A percentile compares a stretch with the other conserved stretches of the same genome.
These are phyloP conservation scores for Colletotrichum cordylinicola DNA, from an alignment of 2,329 filamentous ascomycete genomes.

Conservation along the genomic window DNA sequence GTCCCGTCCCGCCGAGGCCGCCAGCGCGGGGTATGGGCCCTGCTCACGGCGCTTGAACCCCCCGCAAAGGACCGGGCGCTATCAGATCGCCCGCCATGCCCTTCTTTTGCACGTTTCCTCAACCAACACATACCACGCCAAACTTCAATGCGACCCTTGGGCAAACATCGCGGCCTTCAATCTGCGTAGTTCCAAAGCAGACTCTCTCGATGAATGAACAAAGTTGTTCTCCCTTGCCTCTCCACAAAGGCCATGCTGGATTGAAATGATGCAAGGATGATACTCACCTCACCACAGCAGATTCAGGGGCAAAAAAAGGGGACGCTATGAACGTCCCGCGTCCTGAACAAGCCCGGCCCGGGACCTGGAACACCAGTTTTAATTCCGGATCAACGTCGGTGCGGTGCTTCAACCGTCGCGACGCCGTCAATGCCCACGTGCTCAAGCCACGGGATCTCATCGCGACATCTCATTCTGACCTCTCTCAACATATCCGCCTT, in stretches of 20 bases:
- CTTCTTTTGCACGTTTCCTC: not conserved
- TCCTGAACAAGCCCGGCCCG: not conserved
- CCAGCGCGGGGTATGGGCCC: not conserved
- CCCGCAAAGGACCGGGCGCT: not conserved
- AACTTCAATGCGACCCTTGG: not conserved
- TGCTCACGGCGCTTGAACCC: not conserved
- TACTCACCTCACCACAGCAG: not conserved
- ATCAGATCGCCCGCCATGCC: not conserved
- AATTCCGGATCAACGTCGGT: constrained; percentile 18
- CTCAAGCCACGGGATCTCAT: not conserved
- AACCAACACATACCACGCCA: not conserved
- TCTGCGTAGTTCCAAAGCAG: not conserved
- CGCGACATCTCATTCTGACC: not conserved
- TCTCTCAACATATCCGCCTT: not conserved
- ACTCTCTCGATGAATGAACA: not conserved
- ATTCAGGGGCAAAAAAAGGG: not conserved
- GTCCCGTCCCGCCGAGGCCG: not conserved
- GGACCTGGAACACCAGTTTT: not conserved
- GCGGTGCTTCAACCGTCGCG: not conserved
- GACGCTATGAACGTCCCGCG: constrained; percentile 10
- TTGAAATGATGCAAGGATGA: not conserved
- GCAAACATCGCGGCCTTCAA: not conserved
- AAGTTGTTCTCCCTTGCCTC: not conserved
- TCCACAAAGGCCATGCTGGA: not conserved
- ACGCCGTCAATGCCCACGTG: not conserved